Evolutionary conservation across 345 rosid species (phyloP).

Genomic region (Boechera retrofracta): DNA sequence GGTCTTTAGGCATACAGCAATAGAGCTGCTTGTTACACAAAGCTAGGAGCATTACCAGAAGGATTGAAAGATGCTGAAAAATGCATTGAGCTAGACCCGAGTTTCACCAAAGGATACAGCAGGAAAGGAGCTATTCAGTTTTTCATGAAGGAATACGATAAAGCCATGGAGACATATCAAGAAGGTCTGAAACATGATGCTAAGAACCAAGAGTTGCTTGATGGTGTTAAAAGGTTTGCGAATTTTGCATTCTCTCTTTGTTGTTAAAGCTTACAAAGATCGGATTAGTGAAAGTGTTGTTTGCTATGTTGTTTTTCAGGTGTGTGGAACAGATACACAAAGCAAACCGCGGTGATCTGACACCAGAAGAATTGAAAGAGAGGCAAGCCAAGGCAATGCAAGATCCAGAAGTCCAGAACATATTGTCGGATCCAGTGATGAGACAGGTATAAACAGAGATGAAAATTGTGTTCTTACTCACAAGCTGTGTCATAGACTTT

Average conservation of each 20-base stretch:
- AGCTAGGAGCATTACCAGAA: conserved; percentile 90
- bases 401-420: conserved; percentile 95
- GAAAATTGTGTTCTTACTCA: not conserved
- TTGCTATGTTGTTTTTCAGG: conserved; percentile 47
- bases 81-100: conserved; percentile 93
- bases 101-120: conserved; percentile 87
- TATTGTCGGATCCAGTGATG: conserved; percentile 96
- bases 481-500: not conserved
- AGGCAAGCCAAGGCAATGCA: conserved; percentile 99
- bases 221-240: conserved; percentile 77
- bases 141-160: conserved; percentile 94
- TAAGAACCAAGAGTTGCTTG: conserved; percentile 87
- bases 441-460: conserved; percentile 65
- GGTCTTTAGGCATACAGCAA: conserved; percentile 76
- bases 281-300: not conserved
- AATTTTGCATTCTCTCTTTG: not conserved
- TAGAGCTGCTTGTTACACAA: conserved; percentile 97
- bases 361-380: conserved; percentile 93
- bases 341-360: conserved; percentile 89
- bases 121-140: conserved; percentile 92
- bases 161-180: conserved; percentile 90
- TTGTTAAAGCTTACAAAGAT: no score
- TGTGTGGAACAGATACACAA: conserved; percentile 88
- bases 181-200: conserved; percentile 87
- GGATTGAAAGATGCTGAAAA: conserved; percentile 96